Percentiles rank a stretch among this genome's conserved stretches.
phyloP scores from a whole-genome alignment of 2,329 filamentous ascomycete species.

The Samsoniella hepiali region DNA sequence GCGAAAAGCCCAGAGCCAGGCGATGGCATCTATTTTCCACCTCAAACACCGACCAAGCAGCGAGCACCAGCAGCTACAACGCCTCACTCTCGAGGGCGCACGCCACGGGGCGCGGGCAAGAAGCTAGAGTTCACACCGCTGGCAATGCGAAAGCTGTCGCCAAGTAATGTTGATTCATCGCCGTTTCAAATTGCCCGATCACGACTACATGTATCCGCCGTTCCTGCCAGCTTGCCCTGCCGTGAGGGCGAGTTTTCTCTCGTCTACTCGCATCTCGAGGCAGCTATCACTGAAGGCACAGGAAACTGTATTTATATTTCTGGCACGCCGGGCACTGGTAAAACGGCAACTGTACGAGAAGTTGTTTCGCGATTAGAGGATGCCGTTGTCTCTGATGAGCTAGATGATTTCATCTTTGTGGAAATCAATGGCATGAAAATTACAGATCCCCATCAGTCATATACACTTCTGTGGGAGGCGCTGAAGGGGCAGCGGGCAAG shows the following conservation, averaged over 20 bases:
- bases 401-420: slow-evolving; percentile 98
- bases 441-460: slow-evolving; percentile 94
- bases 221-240: slow-evolving; percentile 84
- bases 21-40: slow-evolving; percentile 33
- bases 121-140: slow-evolving; percentile 92
- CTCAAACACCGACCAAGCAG: slow-evolving; percentile 38
- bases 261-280: slow-evolving; percentile 90
- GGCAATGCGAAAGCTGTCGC: slow-evolving; percentile 80
- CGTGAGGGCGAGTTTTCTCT: slow-evolving; percentile 87
- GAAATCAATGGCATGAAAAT: slow-evolving; percentile 99
- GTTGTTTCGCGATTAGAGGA: slow-evolving; percentile 85
- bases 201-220: slow-evolving; percentile 87
- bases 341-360: slow-evolving; percentile 95
- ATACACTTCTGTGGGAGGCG: slow-evolving; percentile 92
- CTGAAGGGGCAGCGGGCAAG: slow-evolving; percentile 90
- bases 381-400: slow-evolving; percentile 82
- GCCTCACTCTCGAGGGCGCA: slow-evolving; percentile 31
- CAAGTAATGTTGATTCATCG: slow-evolving; percentile 70
- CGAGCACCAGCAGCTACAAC: slow-evolving; percentile 28
- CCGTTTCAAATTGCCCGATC: slow-evolving; percentile 90
- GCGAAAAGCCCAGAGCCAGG: slow-evolving; percentile 32
- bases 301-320: slow-evolving; percentile 99
- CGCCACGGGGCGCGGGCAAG: slow-evolving; percentile 46
- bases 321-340: slow-evolving; percentile 95
- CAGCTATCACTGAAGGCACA: slow-evolving; percentile 87